These are phyloP conservation scores for Paraphaeosphaeria minitans DNA, from an alignment of 2,329 filamentous ascomycete genomes.

Conservation along the genomic window DNA sequence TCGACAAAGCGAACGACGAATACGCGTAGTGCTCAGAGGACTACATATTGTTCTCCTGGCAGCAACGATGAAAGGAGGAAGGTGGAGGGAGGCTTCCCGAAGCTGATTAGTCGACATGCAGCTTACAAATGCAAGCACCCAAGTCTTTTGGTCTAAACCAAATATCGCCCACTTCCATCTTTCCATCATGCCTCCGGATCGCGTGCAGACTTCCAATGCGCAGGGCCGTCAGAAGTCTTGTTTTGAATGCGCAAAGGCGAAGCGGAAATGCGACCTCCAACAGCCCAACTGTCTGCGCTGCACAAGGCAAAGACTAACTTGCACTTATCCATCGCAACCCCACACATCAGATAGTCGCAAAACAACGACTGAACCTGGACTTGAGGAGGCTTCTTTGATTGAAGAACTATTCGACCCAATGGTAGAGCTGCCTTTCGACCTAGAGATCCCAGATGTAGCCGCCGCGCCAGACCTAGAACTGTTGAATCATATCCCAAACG, in stretches of 20 bases:
- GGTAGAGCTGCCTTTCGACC: constrained; percentile 5
- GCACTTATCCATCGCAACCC: constrained; percentile 50
- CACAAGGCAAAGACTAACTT: constrained; percentile 53
- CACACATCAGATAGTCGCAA: neutral
- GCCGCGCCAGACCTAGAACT: constrained; percentile 13
- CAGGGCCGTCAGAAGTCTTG: constrained; percentile 59
- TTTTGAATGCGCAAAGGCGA: constrained; percentile 61
- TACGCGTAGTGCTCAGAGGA: too few relatives aligned
- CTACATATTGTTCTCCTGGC: neutral
- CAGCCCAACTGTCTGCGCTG: constrained; percentile 61
- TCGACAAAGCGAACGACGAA: too few relatives aligned
- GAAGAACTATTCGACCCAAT: constrained; percentile 1
- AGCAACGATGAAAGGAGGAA: neutral
- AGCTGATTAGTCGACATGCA: neutral
- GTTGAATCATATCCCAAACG: constrained; percentile 24
- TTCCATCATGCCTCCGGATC: constrained; percentile 49
- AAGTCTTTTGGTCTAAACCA: neutral
- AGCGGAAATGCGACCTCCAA: constrained; percentile 61
- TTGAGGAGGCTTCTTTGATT: constrained; percentile 14
- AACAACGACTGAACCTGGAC: constrained; percentile 13
- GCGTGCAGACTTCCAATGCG: constrained; percentile 22
- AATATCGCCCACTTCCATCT: constrained; percentile 22
- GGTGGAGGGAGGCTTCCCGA: neutral
- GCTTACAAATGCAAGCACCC: neutral
- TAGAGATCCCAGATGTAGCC: constrained; percentile 1